These are phyloP conservation scores for Lunularia cruciata DNA, from an alignment of 225 moss, liverwort and hornwort genomes.

Conservation along the genomic window DNA sequence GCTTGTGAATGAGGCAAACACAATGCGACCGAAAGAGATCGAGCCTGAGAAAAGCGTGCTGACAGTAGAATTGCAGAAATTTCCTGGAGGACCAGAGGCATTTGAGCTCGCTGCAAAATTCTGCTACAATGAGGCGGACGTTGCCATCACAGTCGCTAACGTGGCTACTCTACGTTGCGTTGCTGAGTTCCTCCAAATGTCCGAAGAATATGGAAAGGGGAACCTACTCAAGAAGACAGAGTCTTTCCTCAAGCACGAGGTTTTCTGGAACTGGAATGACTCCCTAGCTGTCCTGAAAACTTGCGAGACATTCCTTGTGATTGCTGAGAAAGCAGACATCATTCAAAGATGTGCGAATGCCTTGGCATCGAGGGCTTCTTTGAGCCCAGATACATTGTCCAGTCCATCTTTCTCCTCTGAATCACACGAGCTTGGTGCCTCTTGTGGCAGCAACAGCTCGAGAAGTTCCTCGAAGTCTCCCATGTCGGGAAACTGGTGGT, in stretches of 20 bases:
- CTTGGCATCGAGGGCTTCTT: slow-evolving; percentile 59
- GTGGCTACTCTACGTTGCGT: slow-evolving; percentile 83
- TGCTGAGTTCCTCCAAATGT: slow-evolving; percentile 81
- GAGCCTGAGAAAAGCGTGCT: slow-evolving; percentile 48
- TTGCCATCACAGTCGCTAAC: slow-evolving; percentile 61
- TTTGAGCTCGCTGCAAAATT: slow-evolving; percentile 80
- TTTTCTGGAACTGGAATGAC: slow-evolving; percentile 90
- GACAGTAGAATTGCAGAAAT: slow-evolving; percentile 63
- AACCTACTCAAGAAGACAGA: slow-evolving; percentile 67
- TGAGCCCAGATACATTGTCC: slow-evolving; percentile 56
- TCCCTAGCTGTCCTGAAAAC: slow-evolving; percentile 64
- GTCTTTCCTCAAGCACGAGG: slow-evolving; percentile 65
- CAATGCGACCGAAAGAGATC: slow-evolving; percentile 36
- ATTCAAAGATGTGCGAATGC: slow-evolving; percentile 73
- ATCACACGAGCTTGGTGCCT: slow-evolving; percentile 59
- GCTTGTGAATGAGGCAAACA: slow-evolving; percentile 52
- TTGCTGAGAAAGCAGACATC: slow-evolving; percentile 66
- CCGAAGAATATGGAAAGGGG: slow-evolving; percentile 58
- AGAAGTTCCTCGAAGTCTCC: slow-evolving; percentile 73
- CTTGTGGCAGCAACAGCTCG: slow-evolving; percentile 68
- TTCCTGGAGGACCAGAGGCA: slow-evolving; percentile 77
- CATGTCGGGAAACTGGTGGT: slow-evolving; percentile 81
- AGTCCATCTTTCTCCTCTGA: slow-evolving; percentile 68
- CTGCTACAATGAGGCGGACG: slow-evolving; percentile 52
- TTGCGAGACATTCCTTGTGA: slow-evolving; percentile 60